These are phyloP conservation scores for Bromus sterilis DNA, from an alignment of 176 grass and related monocot genomes.

Conservation along the genomic window DNA sequence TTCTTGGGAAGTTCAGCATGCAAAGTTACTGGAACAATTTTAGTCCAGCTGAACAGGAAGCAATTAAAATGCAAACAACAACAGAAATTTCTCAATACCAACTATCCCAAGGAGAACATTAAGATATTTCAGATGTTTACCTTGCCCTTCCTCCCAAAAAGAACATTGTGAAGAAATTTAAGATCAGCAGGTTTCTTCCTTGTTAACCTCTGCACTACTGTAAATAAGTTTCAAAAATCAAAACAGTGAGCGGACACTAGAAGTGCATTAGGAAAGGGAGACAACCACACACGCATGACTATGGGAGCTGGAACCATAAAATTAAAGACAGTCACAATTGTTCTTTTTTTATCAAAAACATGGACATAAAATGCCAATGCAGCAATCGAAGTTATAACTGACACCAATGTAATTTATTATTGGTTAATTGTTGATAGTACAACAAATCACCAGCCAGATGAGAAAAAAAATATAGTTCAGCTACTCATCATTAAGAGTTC, in stretches of 20 bases:
- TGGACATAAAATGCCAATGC: background rate
- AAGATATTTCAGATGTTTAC: constrained; percentile 27
- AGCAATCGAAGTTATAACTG: background rate
- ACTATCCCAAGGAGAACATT: background rate
- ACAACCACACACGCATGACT: background rate
- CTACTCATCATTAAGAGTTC: background rate
- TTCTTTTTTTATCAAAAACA: background rate
- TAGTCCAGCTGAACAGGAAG: constrained; percentile 4
- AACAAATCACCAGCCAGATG: constrained; percentile 2
- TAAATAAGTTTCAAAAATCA: constrained; percentile 14
- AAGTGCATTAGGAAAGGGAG: background rate
- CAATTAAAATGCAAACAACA: background rate
- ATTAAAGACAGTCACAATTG: background rate
- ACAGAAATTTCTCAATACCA: background rate
- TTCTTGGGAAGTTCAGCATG: background rate
- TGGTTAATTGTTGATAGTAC: background rate
- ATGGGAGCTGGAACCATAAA: background rate
- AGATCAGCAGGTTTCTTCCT: constrained; percentile 84
- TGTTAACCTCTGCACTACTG: constrained; percentile 78
- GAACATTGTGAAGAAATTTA: constrained; percentile 84
- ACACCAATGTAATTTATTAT: constrained; percentile 10
- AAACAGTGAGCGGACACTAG: constrained; percentile 7
- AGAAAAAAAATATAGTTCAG: background rate
- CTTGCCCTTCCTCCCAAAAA: constrained; percentile 98
- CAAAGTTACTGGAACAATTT: background rate